Base-by-base conservation (phyloP, 257 asterid genomes). In the Nicotiana sylvestris region DNA sequence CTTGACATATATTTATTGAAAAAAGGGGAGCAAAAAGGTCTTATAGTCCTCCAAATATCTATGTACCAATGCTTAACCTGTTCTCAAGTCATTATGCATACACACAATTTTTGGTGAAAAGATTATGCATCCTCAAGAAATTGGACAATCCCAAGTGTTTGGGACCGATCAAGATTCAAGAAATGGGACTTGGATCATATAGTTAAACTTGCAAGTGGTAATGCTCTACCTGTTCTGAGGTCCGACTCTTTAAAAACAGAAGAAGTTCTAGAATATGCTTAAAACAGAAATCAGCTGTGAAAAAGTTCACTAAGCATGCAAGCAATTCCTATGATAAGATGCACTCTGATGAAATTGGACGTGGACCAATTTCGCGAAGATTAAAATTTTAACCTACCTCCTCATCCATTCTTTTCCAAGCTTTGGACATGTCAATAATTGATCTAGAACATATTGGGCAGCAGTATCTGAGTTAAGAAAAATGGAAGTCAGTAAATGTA, bases 401-500 rank as follows among this genome's bases (percentile, higher is more conserved):
- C 76, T 91, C 98, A 49, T 96, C 97, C 60, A 96, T 86, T 81
- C 86, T 83, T 88, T 89, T 90, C 99, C 98, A 94, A 56, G 90
- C 77, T 79, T 83, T 80, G 11, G 98, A 88, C 98, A 96, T 94
- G 89, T 96, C 98, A 83, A 87, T 85, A 80, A 88, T 91, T 64
- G 98, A 93, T 84, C 82, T 96, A 68, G 98, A 94, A 84, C 99
- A 96, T 80, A 96, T 93, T 6, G 99, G 98, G 84, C 99, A 96
- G 91, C 97, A 93, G 67, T 86, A 94, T 90, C 99, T 96, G 60
- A 10, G 37, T 18, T 66, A 3, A n/a, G 30, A 9, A 49, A 85
- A 81, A 79, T 0, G 7, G 17, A 67, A 58, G 43, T 51, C 13
- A 81, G 46, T 66, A 16, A 78, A 84, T 64, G 21, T 17, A 6